phyloP scores from a whole-genome alignment of 2,329 filamentous ascomycete genomes.

The Aureobasidium sp. region DNA sequence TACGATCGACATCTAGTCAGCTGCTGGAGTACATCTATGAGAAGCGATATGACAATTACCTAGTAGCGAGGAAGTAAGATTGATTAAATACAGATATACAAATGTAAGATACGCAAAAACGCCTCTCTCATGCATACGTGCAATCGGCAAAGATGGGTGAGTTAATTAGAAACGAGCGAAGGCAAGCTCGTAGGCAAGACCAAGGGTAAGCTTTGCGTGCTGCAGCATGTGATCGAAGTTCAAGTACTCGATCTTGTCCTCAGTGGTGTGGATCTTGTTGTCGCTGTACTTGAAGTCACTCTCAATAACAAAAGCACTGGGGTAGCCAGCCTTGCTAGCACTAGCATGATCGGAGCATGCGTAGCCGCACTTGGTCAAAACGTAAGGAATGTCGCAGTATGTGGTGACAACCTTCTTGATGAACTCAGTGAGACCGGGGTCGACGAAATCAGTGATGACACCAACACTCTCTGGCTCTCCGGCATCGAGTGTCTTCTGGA shows the following conservation, averaged over 20 bases:
- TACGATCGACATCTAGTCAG: too few species aligned
- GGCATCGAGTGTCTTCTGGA: slow-evolving; percentile 83
- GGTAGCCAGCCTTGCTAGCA: slow-evolving; percentile 78
- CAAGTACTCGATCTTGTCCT: slow-evolving; percentile 75
- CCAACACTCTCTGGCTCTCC: slow-evolving; percentile 88
- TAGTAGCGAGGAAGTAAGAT: neutral
- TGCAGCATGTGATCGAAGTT: slow-evolving; percentile 94
- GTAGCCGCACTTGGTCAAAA: slow-evolving; percentile 91
- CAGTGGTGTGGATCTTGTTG: slow-evolving; percentile 74
- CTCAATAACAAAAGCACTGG: slow-evolving; percentile 81
- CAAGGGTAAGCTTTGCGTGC: slow-evolving; percentile 86
- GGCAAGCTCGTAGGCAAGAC: slow-evolving; percentile 85
- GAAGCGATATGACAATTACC: neutral
- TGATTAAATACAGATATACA: neutral
- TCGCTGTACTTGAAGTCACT: slow-evolving; percentile 71
- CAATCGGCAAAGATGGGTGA: neutral
- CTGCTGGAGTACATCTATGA: neutral
- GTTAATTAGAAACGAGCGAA: slow-evolving; percentile 55
- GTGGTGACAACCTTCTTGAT: slow-evolving; percentile 89
- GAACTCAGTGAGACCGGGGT: slow-evolving; percentile 83
- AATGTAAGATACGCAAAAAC: neutral
- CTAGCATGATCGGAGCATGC: slow-evolving; percentile 82
- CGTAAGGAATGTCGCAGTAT: slow-evolving; percentile 91
- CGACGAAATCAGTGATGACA: slow-evolving; percentile 93
- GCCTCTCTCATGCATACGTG: slow-evolving; percentile 3